Conservation (phyloP, 1,139 yeast genomes). For the Sugiyamaella grinbergsii region DNA sequence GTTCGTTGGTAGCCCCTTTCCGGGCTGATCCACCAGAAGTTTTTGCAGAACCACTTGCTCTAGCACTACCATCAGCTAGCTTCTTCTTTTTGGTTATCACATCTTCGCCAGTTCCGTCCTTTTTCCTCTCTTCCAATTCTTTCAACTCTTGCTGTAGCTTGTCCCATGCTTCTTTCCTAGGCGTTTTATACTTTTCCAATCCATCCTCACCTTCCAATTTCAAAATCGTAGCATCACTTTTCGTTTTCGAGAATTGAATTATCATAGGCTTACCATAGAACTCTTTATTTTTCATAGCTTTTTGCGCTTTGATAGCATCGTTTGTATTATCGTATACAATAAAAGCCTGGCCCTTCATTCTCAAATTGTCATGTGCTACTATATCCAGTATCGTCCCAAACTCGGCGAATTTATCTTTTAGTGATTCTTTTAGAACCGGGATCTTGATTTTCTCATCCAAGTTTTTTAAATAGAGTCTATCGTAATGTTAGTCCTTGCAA, state of each 20-base stretch:
- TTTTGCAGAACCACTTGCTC: conserved; percentile 32
- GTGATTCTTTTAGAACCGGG: conserved; percentile 51
- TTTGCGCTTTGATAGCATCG: conserved; percentile 53
- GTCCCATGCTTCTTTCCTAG: conserved; percentile 35
- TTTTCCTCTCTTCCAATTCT: conserved; percentile 37
- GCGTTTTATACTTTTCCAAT: conserved; percentile 35
- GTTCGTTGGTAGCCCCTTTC: conserved; percentile 29
- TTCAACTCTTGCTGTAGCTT: conserved; percentile 39
- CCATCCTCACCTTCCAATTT: conserved; percentile 35
- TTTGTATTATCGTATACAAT: conserved; percentile 56
- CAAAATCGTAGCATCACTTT: conserved; percentile 52
- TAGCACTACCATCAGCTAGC: conserved; percentile 32
- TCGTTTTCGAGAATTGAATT: conserved; percentile 47
- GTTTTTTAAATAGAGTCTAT: conserved; percentile 59
- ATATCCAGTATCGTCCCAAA: conserved; percentile 58
- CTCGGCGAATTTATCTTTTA: conserved; percentile 48
- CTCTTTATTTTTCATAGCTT: conserved; percentile 29
- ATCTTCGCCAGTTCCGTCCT: conserved; percentile 16
- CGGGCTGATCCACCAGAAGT: conserved; percentile 28
- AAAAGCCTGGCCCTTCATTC: conserved; percentile 85
- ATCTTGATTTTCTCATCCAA: conserved; percentile 69
- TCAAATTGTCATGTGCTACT: conserved; percentile 61
- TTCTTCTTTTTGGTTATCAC: conserved; percentile 30
- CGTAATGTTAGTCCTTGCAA: conserved; percentile 6
- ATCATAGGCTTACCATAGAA: conserved; percentile 60